Evolutionary conservation across 257 asterid genomes (phyloP).

Genomic region (Nicotiana undulata): DNA sequence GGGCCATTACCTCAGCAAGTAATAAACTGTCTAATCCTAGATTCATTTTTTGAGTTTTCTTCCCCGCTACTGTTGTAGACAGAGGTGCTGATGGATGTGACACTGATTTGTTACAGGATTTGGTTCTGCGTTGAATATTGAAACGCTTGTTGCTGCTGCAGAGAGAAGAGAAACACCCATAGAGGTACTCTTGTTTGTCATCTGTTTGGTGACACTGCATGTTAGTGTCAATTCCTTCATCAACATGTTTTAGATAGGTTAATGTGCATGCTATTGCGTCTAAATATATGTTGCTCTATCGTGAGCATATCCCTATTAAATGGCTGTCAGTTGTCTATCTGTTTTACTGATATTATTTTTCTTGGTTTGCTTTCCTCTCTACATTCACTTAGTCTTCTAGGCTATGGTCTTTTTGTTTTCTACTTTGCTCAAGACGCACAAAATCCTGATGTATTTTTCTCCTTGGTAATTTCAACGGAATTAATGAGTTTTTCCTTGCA

Average conservation of each 20-base stretch:
- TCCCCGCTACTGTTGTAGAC: background rate
- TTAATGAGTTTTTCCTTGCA: background rate
- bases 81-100: constrained; percentile 5
- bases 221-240: background rate
- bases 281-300: background rate
- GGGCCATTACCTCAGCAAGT: constrained; percentile 67
- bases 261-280: background rate
- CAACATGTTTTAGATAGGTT: background rate
- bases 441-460: background rate
- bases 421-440: background rate
- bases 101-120: constrained; percentile 43
- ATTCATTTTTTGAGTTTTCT: background rate
- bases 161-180: constrained; percentile 91
- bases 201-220: background rate
- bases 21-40: constrained; percentile 9
- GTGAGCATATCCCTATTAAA: background rate
- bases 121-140: constrained; percentile 95
- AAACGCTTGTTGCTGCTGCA: constrained; percentile 97
- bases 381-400: background rate
- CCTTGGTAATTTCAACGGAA: background rate
- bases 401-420: background rate
- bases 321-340: background rate
- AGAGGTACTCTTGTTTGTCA: constrained; percentile 51
- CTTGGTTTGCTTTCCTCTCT: background rate
- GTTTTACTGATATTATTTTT: background rate